Evolutionary conservation across 352 stramenopile species (phyloP), one percentile per base, ranked within the genome.

Genomic region (Plasmopara viticola): DNA sequence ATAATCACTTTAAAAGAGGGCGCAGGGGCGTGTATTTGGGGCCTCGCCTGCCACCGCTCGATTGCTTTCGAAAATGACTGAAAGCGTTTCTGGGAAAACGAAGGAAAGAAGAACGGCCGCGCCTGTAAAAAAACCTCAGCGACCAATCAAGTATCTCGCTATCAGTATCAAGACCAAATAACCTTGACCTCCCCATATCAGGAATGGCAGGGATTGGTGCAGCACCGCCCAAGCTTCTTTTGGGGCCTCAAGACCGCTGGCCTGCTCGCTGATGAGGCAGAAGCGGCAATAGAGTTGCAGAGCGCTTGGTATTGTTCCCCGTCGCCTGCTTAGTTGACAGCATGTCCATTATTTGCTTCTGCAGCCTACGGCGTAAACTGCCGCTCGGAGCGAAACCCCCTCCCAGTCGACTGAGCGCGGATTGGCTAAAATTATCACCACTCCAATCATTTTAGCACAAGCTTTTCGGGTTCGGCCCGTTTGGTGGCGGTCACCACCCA

Each of bases 41-140:
- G 58, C 45, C 57, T 48, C 51, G 60, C 63, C 66, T 72, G 58
- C 67, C 67, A 73, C 64, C 37, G 65, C 62, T 70, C 43, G 64
- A 38, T 70, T 70, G 64, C 64, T 78, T 78, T 78, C 57, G 58
- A 74, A 78, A 78, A 74, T 74, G 68, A 73, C 58, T 68, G 62
- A 66, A 63, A 61, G 51, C 47, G 53, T 62, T 61, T 67, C 54
- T 67, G 48, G 41, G 61, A 68, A 67, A 70, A 54, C 47, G 46
- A 63, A 60, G 66, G 29, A 70, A 70, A 63, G 53, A 71, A 68
- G 47, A 58, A 62, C 51, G 31, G 39, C 33, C 44, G 51, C 14
- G 18, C 20, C 17, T 34, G 20, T 50, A 37, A 68, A 71, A 25
- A 68, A 72, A 68, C 59, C 59, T 62, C 51, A 38, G 17, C 54